Evolutionary conservation across 169 alveolate species (phyloP), one percentile per base, ranked within the genome.

Genomic region (Eimeria necatrix): DNA sequence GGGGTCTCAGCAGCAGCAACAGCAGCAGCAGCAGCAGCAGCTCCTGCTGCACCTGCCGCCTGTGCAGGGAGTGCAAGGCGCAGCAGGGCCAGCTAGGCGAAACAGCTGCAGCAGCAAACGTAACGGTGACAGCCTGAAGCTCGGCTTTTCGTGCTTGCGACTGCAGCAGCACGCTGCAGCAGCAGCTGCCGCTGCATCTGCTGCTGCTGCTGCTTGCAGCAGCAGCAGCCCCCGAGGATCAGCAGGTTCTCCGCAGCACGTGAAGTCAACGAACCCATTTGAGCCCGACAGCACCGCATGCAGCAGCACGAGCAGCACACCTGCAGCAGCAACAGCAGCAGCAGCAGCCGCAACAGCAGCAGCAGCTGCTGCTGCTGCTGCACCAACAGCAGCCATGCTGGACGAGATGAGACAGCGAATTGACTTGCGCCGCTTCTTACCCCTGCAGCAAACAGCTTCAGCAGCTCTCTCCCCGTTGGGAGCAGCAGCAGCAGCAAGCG

Each of bases 21-120:
- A 76, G 87, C 87, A 76, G 46, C 87, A 76, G 87, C 87, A 76
- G 24, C 76, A 64, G 78, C 78, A 68, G 53, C 87, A 76, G 87
- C 87, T 46, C 32, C 68, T 76, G 46, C 68, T 76, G 64, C 87
- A 46, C 51, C 14, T 73, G 83, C 83, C 83, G n/a, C 20, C 56
- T 9, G 48, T 12, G 52, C 83, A 48, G n/a, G 51, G 52, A 24
- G 78, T 16, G n/a, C 9, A 14, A 10, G 78, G 46, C 12, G 78
- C 78, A 68, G 32, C 84, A 68, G 78, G 14, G n/a, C 1, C 87
- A 48, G 87, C 87, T 9, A 41, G 20, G 20, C 26, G 87, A 6
- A 49, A 24, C 87, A 76, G 87, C 87, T 9, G 87, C 87, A 49
- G 68, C 52, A 76, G 64, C 59, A 76, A 76, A 12, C 14, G 20